Evolutionary conservation across 805 yeast species (phyloP), one percentile per base, ranked within the genome.

Genomic region (Nakazawaea ernobii): DNA sequence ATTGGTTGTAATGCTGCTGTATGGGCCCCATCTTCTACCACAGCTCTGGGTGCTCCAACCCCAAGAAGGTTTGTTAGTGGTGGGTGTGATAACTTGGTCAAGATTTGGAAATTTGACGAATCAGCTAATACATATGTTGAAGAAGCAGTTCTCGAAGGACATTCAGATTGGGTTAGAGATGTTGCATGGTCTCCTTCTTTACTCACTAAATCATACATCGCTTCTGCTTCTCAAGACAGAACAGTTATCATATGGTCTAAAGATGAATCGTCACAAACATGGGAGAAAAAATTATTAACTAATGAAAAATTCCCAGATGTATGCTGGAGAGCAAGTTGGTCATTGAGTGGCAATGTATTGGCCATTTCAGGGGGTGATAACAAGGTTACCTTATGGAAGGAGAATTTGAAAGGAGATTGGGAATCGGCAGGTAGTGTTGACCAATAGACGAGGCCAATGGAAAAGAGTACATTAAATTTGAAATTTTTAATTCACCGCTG

Each of bases 261-360:
- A 66, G 91, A 84, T 53, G 75, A 70, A 20, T 32, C 33, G 9
- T 38, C 52, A 44, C 80, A 79, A 3, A 73, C 74, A 53, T 94
- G 99, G 99, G 82, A 84, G 63, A 86, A 86, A 63, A 84, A 82
- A 59, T 69, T 78, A 35, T 74, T 94, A 60, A 80, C 82, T 43
- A 74, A 77, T 15, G 95, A 88, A 35, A 84, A 81, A 62, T 94
- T 94, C 76, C 94, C 97, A 13, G 99, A 94, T 63, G 97, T 91
- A 27, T 87, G 95, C 57, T 94, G 99, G 99, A 83, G 97, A 65
- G 96, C 95, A 42, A 84, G 95, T 56, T 94, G 99, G 99, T 89
- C 97, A 10, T 74, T 91, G 56, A 85, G 95, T 41, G 99, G 99
- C 46, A 94, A 94, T 64, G 83, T 94, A 29, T 77, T 94, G 57